Evolutionary conservation across 1,284 basidiomycete genomes (phyloP), one percentile per base, ranked within the genome.

Genomic region (Ustilago vetiveriae): DNA sequence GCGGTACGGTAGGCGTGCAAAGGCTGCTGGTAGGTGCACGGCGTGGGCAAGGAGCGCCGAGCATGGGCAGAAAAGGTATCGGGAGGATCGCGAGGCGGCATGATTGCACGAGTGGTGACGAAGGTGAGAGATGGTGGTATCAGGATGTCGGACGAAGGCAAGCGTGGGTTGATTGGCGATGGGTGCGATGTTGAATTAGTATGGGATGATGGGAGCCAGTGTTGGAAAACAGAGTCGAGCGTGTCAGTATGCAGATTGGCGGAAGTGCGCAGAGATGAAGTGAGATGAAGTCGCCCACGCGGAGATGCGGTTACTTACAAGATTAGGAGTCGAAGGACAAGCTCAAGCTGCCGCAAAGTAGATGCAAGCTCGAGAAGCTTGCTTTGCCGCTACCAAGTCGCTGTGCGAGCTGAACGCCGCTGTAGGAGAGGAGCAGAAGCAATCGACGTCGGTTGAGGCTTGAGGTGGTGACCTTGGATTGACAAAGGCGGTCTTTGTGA

Each of bases 31-130:
- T n/a, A n/a, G n/a, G n/a, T n/a, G n/a, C n/a, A n/a, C n/a, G n/a
- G n/a, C 32, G 49, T 45, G 21, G 54, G 54, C 17, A 57, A 37
- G 8, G 54, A 57, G 39, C 27, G 54, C 37, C 60, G 60, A 40
- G 60, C 21, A 7, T 16, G 40, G 21, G 47, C 17, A 33, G 23
- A 11, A 17, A 22, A 29, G 21, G 22, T 46, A 24, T 54, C n/a
- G 21, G 39, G 42, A 21, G 19, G 23, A 19, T 62, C 22, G 19
- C 46, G 50, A 36, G 50, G 40, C 43, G 52, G 46, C 58, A 54
- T 62, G 35, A 21, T 22, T 45, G 47, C 16, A 32, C n/a, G 35
- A n/a, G 7, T 2, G 16, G 21, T 24, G 42, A n/a, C 14, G 16
- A 30, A 21, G 29, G 16, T 19, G 11, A 10, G 26, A 19, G 22